Base-by-base conservation (phyloP, 2,329 filamentous ascomycete genomes). In the Monosporascus sp. region DNA sequence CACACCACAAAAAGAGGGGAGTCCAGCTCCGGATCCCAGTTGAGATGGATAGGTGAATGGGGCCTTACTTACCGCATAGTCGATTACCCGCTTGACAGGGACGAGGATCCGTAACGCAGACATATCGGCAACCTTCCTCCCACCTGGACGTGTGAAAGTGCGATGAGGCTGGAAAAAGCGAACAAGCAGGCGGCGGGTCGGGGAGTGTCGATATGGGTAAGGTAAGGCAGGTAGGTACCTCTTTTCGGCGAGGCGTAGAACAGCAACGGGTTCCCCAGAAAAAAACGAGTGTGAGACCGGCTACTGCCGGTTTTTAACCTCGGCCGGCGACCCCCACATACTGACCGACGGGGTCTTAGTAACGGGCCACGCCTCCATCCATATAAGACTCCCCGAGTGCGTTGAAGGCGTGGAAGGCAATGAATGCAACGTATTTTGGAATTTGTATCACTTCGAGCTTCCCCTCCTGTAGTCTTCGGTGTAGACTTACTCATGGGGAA, bases 41-140 rank as follows among this genome's bases (percentile, higher is more conserved):
- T 35, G 31, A 35, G 31, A 35, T 35, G 5, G 9, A 14, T 14
- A 35, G 31, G 9, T 35, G 31, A 35, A 5, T 9, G 9, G 11
- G 31, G 9, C 31, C 31, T 35, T 35, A 11, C 84, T 69, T 75
- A 91, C 88, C 64, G 88, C 87, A 81, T 90, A 91, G 80, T 92
- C 88, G 77, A 92, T 91, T 49, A 92, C 88, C 83, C 88, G 78
- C 78, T 92, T 92, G 48, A 92, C 77, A 72, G 88, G 88, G 3
- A 92, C 88, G 58, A 92, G 79, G 72, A 92, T 91, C 70, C 87
- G 79, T 64, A 91, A 74, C 52, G 81, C 77, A 64, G 82, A 84
- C 82, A 86, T 85, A 35, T 11, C 31, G 31, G 31, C 31, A 11
- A 35, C 31, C 9, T 35, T 31, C 8, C 27, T 11, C 11, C 27